Conservation (phyloP, 1,284 basidiomycete species). For the Ustilago loliicola region DNA sequence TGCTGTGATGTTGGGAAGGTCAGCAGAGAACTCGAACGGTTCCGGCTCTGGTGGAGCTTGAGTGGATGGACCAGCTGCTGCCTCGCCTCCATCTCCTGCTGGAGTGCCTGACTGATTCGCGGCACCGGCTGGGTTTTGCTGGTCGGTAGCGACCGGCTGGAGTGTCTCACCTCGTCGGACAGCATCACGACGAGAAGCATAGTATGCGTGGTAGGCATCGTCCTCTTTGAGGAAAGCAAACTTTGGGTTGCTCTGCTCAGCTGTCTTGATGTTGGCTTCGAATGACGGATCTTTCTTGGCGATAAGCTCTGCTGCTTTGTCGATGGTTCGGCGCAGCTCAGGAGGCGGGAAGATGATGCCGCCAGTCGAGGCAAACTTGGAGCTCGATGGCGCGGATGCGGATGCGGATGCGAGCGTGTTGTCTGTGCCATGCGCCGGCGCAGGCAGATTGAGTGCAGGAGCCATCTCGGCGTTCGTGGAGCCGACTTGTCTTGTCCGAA, state of each 20-base stretch:
- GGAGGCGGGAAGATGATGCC: constrained; percentile 71
- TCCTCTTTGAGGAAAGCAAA: constrained; percentile 64
- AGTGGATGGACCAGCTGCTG: constrained; percentile 14
- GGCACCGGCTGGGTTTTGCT: constrained; percentile 10
- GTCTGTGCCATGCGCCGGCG: constrained; percentile 55
- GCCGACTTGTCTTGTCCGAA: not conserved
- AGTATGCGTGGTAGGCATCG: constrained; percentile 69
- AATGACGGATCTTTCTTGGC: constrained; percentile 73
- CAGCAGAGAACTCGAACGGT: constrained; percentile 84
- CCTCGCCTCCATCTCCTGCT: not conserved
- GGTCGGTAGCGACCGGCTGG: constrained; percentile 17
- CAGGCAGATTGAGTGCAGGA: constrained; percentile 60
- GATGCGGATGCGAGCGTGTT: constrained; percentile 37
- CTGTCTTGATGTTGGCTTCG: constrained; percentile 64
- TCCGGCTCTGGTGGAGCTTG: constrained; percentile 80
- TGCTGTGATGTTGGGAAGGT: constrained; percentile 88
- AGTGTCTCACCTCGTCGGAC: constrained; percentile 49
- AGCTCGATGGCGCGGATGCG: constrained; percentile 21
- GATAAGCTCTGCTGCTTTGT: constrained; percentile 94
- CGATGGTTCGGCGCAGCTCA: constrained; percentile 83
- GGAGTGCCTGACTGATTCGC: constrained; percentile 11
- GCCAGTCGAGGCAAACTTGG: constrained; percentile 54
- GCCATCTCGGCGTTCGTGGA: constrained; percentile 25
- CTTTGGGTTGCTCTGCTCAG: constrained; percentile 62
- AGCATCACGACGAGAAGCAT: constrained; percentile 59